Base-by-base conservation (phyloP, 257 asterid genomes). In the Marsdenia floribunda region DNA sequence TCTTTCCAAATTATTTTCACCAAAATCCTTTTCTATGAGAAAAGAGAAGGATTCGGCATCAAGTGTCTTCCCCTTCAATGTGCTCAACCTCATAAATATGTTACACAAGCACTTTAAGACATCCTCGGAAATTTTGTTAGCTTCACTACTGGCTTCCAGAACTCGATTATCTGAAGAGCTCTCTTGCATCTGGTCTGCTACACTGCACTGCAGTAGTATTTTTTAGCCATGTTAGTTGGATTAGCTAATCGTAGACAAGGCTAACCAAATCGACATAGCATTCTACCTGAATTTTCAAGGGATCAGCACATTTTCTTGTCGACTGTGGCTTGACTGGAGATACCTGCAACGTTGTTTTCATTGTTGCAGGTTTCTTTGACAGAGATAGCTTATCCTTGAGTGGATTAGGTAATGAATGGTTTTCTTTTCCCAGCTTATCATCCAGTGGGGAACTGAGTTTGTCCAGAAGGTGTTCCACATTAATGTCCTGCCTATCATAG, bases 31-130 rank as follows among this genome's bases (percentile, higher is more conserved):
- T 26, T 79, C 72, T 44, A 76, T 74, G 44, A 82, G 73, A 61
- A 89, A 78, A n/a, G 85, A 77, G 80, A 80, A 88, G 18, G 78
- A 76, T 63, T 82, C 86, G 19, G 78, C 55, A 80, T 92, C 88
- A 86, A 82, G 70, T 19, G 90, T 83, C 82, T 86, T 89, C 80
- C 92, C 84, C 80, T 84, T 85, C n/a, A 88, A 82, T 68, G 86
- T 72, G 78, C 90, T 87, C 82, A 87, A 74, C 84, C 97, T 87
- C 22, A 85, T 75, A 55, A 88, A 87, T 65, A 87, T 88, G 71
- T 75, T 82, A 81, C 79, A 85, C 74, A 93, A 82, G 82, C 96
- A 93, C 81, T 84, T 93, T 83, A 93, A 83, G 63, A 86, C 83
- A 76, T 91, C 89, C 78, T 85, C 87, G 3, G 96, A 93, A 73